Conservation (phyloP, 306 rosid species). For the Oxytropis ochrocephala region DNA sequence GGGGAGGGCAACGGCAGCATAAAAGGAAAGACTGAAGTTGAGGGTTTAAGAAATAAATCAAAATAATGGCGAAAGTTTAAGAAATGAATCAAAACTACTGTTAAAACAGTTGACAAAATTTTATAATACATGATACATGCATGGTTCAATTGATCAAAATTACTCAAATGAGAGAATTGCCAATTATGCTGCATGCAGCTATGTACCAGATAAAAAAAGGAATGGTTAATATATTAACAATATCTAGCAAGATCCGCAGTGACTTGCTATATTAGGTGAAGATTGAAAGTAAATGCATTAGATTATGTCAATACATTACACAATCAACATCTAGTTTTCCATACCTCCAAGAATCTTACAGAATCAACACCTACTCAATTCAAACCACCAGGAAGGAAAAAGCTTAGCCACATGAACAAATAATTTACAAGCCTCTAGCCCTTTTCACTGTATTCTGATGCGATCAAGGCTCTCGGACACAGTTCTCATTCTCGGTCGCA, state of each 20-base stretch:
- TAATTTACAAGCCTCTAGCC: neutral
- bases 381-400: neutral
- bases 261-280: neutral
- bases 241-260: neutral
- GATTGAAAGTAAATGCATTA: neutral
- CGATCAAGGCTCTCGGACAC: conserved; percentile 66
- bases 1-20: no score
- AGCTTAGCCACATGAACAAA: conserved; percentile 16
- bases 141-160: neutral
- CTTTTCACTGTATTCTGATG: conserved; percentile 30
- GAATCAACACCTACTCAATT: conserved; percentile 8
- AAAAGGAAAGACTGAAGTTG: no score
- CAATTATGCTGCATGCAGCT: neutral
- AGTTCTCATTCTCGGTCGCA: conserved; percentile 69
- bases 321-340: neutral
- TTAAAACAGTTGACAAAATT: neutral
- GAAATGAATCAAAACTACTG: no score
- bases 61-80: no score
- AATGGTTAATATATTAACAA: neutral
- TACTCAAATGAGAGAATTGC: neutral
- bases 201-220: neutral
- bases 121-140: no score
- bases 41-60: no score
- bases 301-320: neutral
- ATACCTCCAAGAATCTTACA: neutral